Base-by-base conservation (phyloP, 768 basidiomycete species). In the Russula olivacea region DNA sequence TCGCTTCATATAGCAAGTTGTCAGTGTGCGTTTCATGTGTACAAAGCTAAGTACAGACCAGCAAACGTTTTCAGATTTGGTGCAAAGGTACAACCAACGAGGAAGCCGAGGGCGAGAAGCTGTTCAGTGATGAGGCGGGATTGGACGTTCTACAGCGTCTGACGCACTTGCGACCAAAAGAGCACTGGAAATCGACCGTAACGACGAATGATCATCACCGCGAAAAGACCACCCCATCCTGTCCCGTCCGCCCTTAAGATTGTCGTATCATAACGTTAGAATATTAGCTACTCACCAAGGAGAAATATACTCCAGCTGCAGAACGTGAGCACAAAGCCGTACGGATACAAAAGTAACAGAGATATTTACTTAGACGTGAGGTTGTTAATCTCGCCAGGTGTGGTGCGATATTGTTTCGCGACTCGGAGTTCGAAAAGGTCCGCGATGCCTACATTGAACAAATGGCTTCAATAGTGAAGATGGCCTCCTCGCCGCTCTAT, bases 101-200 rank as follows among this genome's bases (percentile, higher is more conserved):
- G 73, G 74, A 85, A 88, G 1, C 78, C 81, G 15, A 85, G 69
- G 0, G 83, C 80, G 23, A 87, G 71, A 14, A 87, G 66, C 81
- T 85, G 59, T 17, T 47, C 19, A 48, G 1, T 23, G 36, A 21
- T 61, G 6, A 57, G 40, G 1, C 19, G 6, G 21, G 49, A 41
- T 50, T 19, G 21, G 21, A 5, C 45, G 7, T 21, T 17, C 3
- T 25, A 34, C 14, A 0, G 15, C n/a, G 8, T 36, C 38, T 43
- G 17, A 64, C 75, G 28, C 58, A 82, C 82, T 74, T 88, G 86
- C 0, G 84, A 84, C 87, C 87, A 89, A 74, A 87, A 88, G 41
- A 89, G 71, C 15, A 88, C 75, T 0, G 86, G 85, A 1, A 89
- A 78, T 47, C 87, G 81, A 7, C 87, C 87, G 58, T 73, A 79